phyloP scores from a whole-genome alignment of 108 stramenopile genomes.

The Licmophora abbreviata region DNA sequence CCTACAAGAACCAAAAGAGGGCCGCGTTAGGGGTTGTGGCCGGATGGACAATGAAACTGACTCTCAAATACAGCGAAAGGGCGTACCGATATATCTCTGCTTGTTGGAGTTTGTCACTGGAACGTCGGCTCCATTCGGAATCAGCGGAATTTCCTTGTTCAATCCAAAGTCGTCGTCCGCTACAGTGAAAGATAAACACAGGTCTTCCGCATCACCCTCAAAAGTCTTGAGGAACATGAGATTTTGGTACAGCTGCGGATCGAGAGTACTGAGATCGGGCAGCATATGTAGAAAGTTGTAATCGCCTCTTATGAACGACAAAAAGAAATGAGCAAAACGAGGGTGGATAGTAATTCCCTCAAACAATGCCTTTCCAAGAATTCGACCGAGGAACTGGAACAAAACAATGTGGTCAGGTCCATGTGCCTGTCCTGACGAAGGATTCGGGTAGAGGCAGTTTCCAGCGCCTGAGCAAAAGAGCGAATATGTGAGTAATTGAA shows the following conservation, averaged over 20 bases:
- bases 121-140: constrained; percentile 80
- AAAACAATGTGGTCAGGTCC: constrained; percentile 66
- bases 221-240: constrained; percentile 94
- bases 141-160: constrained; percentile 66
- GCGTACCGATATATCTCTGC: constrained; percentile 50
- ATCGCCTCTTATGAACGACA: constrained; percentile 87
- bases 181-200: constrained; percentile 90
- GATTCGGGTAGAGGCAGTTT: constrained; percentile 89
- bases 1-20: too few species aligned
- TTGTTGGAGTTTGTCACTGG: constrained; percentile 85
- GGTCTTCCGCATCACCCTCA: constrained; percentile 86
- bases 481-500: background rate
- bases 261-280: constrained; percentile 84
- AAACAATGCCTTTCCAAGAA: constrained; percentile 90
- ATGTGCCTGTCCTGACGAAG: constrained; percentile 68
- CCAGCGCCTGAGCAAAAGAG: constrained; percentile 11
- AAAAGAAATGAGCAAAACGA: constrained; percentile 95
- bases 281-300: constrained; percentile 86
- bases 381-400: constrained; percentile 89
- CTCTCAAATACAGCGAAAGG: background rate
- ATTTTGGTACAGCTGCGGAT: constrained; percentile 88
- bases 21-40: background rate
- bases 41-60: constrained; percentile 1
- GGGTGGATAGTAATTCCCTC: constrained; percentile 96
- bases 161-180: constrained; percentile 86